These are phyloP conservation scores for Dryas drummondii DNA, from an alignment of 306 rosid species.

Conservation along the genomic window DNA sequence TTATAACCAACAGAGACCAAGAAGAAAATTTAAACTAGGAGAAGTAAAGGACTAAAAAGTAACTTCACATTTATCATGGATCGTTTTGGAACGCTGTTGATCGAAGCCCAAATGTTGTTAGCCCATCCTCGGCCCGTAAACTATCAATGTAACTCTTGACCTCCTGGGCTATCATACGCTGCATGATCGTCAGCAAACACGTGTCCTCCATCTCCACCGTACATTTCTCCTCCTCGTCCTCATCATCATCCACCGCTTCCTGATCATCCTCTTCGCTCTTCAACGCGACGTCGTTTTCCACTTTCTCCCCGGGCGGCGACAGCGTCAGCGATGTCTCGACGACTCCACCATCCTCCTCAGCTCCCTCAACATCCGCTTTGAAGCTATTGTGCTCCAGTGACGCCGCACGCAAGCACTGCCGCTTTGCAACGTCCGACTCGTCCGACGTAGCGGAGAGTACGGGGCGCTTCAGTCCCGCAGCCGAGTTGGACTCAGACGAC, in stretches of 20 bases:
- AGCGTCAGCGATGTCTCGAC: constrained; percentile 56
- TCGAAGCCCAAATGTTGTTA: constrained; percentile 12
- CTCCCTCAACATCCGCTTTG: not conserved
- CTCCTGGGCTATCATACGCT: constrained; percentile 69
- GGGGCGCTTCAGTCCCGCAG: constrained; percentile 4
- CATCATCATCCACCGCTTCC: not conserved
- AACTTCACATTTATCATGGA: not conserved
- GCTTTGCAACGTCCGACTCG: constrained; percentile 22
- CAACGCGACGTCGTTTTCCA: constrained; percentile 20
- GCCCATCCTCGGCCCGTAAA: constrained; percentile 32
- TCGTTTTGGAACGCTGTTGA: not conserved
- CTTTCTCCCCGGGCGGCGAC: constrained; percentile 38
- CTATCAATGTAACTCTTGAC: constrained; percentile 57
- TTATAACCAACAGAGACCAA: not conserved
- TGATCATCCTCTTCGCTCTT: constrained; percentile 17
- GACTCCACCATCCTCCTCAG: not conserved
- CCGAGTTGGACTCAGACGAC: constrained; percentile 25
- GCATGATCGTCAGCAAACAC: constrained; percentile 42
- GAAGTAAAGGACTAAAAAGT: too few species aligned
- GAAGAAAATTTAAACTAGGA: too few species aligned
- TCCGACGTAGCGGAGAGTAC: not conserved
- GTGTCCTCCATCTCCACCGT: constrained; percentile 29
- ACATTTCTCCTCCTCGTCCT: not conserved
- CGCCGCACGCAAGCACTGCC: constrained; percentile 27
- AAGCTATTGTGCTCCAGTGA: constrained; percentile 29